Base-by-base conservation (phyloP, 129 eudicot genomes). In the Lactuca saligna region DNA sequence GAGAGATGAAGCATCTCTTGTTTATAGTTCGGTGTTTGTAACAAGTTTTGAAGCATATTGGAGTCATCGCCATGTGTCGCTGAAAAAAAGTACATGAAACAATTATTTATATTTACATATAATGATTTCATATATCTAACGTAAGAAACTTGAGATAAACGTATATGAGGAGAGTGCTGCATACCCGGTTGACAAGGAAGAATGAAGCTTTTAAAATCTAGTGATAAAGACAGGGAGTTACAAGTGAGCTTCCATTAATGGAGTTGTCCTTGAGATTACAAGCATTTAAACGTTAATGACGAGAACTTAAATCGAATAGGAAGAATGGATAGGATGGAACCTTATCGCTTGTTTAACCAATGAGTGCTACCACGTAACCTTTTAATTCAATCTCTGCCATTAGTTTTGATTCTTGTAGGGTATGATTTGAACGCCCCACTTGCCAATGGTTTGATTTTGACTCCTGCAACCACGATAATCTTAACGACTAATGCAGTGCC, bases 1-100 rank as follows among this genome's bases (percentile, higher is more conserved):
- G 17, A 63, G 82, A 58, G 32, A 57, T n/a, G n/a, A n/a, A n/a
- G n/a, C n/a, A n/a, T n/a, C n/a, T n/a, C n/a, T n/a, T 57, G 61
- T 63, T 32, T 16, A 66, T 46, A 41, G 34, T 54, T 73, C 54
- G 81, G 29, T 76, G 83, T 66, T 72, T 73, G 53, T 66, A 73
- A 35, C 57, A 48, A 72, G 70, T 57, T 49, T 76, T 74, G 67
- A 62, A 81, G 79, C 85, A 79, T 75, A 81, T 61, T 67, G 85
- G 78, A 76, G 79, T 85, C 65, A 56, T 73, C 6, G 84, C 90
- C 95, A 84, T 79, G 64, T 66, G 58, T 61, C 65, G 49, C 79
- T 78, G 79, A 65, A 66, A 41, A 42, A 68, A 66, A 33, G 41
- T 29, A 68, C 4, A 37, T 34, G 29, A 46, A 31, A 10, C 25